Percentiles rank a stretch among this genome's conserved stretches.
phyloP scores from a whole-genome alignment of 495 filamentous ascomycete species.

The Lepidopterella palustris region DNA sequence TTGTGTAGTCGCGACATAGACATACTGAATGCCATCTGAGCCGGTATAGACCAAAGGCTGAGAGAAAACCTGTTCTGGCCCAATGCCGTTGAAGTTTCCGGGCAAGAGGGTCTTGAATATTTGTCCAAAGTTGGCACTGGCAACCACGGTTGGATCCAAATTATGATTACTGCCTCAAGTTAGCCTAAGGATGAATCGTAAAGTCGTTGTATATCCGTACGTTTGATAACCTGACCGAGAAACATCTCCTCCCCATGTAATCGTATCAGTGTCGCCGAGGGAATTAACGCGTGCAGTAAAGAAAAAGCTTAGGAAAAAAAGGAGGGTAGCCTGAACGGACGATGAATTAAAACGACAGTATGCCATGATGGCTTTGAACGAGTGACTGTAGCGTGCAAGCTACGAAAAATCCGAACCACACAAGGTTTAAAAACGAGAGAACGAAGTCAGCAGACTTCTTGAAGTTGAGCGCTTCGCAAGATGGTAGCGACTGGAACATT shows the following conservation, averaged over 20 bases:
- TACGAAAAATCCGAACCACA: not conserved
- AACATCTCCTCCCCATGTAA: slow-evolving; percentile 22
- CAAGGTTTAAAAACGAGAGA: not conserved
- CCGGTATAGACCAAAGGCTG: slow-evolving; percentile 45
- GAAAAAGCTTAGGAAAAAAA: not conserved
- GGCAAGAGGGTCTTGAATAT: slow-evolving; percentile 39
- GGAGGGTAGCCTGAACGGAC: not conserved
- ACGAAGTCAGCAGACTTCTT: not conserved
- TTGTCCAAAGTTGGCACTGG: slow-evolving; percentile 39
- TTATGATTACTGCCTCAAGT: slow-evolving; percentile 39
- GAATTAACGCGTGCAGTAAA: not conserved
- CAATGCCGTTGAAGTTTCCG: slow-evolving; percentile 35
- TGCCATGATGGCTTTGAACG: not conserved
- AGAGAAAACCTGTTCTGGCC: slow-evolving; percentile 40
- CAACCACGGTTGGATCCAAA: slow-evolving; percentile 43
- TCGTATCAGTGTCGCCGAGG: slow-evolving; percentile 14
- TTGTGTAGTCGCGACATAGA: slow-evolving; percentile 43
- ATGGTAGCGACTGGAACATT: not conserved
- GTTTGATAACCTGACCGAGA: slow-evolving; percentile 19
- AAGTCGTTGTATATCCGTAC: not conserved
- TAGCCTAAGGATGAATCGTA: not conserved
- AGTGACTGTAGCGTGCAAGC: not conserved
- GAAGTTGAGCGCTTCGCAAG: not conserved
- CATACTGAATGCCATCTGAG: slow-evolving; percentile 36
- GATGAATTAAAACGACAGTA: not conserved